Evolutionary conservation across 257 asterid genomes (phyloP), one percentile per base, ranked within the genome.

Genomic region (Ophiorrhiza pumila): DNA sequence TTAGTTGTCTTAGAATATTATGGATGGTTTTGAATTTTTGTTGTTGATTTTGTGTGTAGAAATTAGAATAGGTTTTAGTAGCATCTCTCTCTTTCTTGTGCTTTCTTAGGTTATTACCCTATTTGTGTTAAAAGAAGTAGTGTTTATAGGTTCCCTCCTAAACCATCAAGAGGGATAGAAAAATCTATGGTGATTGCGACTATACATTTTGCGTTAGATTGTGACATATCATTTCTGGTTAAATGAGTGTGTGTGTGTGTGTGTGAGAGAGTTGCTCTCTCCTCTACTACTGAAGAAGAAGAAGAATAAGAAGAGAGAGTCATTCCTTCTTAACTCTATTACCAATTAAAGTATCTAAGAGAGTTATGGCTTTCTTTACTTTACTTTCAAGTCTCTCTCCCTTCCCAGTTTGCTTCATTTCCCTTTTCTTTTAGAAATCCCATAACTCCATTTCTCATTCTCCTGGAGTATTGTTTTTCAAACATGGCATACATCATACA

Each of bases 101-200:
- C 45, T 42, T n/a, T 63, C 77, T 66, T 74, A 64, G 79, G 75
- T 71, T 57, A 59, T 74, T 79, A 47, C 77, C 65, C 63, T 61
- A 74, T 74, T 75, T 29, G 72, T 64, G 77, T 20, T 55, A 65
- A 47, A 18, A 23, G 22, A 35, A 50, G 27, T 22, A 22, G 11
- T 47, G 47, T 7, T 27, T 39, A 46, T 46, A 49, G 78, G 74
- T 41, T 43, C 32, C 55, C 55, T 68, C 42, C 73, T 34, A 49
- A 50, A 29, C 56, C 49, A 47, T 7, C 57, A 58, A 46, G 60
- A 43, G 45, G 14, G 67, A 69, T 58, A 37, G 72, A 63, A 76
- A 64, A 76, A 77, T 71, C 74, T 74, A 75, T 47, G 83, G 82
- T 79, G 84, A 82, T 61, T 23, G 80, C 71, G 84, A 82, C 86